Evolutionary conservation across 2,329 filamentous ascomycete species (phyloP), one percentile per base, ranked within the genome.

Genomic region (Cylindrodendrum hubeiense): DNA sequence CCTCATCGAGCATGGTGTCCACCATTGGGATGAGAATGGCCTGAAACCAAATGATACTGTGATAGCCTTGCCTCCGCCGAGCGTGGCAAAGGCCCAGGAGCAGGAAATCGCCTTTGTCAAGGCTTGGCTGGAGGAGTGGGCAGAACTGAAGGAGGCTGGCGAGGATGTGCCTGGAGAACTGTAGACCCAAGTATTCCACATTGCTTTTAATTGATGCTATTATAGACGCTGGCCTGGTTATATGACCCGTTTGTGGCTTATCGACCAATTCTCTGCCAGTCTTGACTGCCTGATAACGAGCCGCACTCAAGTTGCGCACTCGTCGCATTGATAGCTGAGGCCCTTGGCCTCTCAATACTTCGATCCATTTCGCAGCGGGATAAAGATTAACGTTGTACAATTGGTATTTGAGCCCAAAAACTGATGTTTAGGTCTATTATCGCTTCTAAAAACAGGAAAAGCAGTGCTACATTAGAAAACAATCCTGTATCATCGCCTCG

Each of bases 21-120:
- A 97, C 77, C 93, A 95, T 76, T 96, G 92, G 91, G 91, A 93
- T 70, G 90, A 91, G 80, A 91, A 91, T 68, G 89, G 90, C 1
- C 71, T 92, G n/a, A 53, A 47, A 1, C 72, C 71, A 1, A 88
- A 90, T 53, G 77, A 82, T 1, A 90, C 90, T 62, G 84, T 92
- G 76, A 90, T 90, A 0, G 79, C 79, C 1, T 74, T 93, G 33
- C 90, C 91, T 1, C 90, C 90, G 0, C 74, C 79, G 1, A 80
- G 88, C 3, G 85, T 94, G 6, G 82, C 80, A 4, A 82, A 89
- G 15, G 84, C 87, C 0, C 91, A 94, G 74, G 76, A 79, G 44
- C 78, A 86, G 67, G 83, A 91, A 69, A 80, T 88, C 12, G 79
- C 82, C 41, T 91, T 92, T 77, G 91, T 93, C 9, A 81, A 86